These are phyloP conservation scores for Diaporthe sp. DNA, from an alignment of 2,329 filamentous ascomycete species.

Conservation along the genomic window DNA sequence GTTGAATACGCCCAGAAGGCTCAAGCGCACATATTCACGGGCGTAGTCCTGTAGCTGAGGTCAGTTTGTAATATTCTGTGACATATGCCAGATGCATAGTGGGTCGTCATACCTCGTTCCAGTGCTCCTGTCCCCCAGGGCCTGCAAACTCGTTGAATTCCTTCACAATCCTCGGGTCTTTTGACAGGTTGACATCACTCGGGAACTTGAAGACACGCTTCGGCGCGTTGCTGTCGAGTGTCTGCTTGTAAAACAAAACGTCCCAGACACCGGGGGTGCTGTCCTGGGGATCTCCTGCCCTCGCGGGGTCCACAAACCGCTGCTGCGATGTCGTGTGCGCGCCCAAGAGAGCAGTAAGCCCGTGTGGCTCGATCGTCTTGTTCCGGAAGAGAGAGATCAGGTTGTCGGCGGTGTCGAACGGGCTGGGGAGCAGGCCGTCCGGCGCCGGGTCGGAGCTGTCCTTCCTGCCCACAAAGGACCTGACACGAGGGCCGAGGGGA, in stretches of 20 bases:
- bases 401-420: slow-evolving; percentile 57
- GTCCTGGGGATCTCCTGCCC: slow-evolving; percentile 63
- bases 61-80: not conserved
- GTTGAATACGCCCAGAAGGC: slow-evolving; percentile 59
- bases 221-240: slow-evolving; percentile 49
- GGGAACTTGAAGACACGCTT: slow-evolving; percentile 51
- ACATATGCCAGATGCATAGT: fast-evolving
- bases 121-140: slow-evolving; percentile 17
- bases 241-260: slow-evolving; percentile 62
- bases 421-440: slow-evolving; percentile 58
- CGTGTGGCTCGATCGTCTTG: slow-evolving; percentile 66
- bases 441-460: slow-evolving; percentile 58
- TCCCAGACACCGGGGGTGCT: slow-evolving; percentile 68
- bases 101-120: slow-evolving; percentile 23
- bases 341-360: slow-evolving; percentile 67
- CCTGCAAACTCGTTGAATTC: slow-evolving; percentile 19
- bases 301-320: slow-evolving; percentile 55
- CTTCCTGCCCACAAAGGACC: slow-evolving; percentile 64
- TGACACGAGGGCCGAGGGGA: slow-evolving; percentile 61
- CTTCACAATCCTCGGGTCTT: slow-evolving; percentile 8
- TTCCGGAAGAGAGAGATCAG: slow-evolving; percentile 63
- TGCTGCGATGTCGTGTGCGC: slow-evolving; percentile 67
- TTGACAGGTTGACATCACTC: slow-evolving; percentile 26
- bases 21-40: slow-evolving; percentile 58
- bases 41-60: slow-evolving; percentile 48